A percentile compares a stretch with the other conserved stretches of the same genome.
phyloP scores from a whole-genome alignment of 768 basidiomycete genomes.

The Tephrocybe sp. region DNA sequence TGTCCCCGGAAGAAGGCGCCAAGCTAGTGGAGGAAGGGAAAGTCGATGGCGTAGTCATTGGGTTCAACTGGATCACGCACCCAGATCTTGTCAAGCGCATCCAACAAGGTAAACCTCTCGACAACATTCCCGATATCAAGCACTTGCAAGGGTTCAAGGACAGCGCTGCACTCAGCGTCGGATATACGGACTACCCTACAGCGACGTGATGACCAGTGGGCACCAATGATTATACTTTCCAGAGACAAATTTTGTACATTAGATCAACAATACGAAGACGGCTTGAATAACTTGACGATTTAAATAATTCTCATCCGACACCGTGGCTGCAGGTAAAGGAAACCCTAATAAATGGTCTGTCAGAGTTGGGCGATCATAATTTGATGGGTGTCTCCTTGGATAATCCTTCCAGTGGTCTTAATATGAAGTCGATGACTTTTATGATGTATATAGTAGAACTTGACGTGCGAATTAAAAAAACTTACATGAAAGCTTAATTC shows the following conservation, averaged over 20 bases:
- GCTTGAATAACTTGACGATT: no score
- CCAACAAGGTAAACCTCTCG: conserved; percentile 31
- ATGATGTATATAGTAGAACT: no score
- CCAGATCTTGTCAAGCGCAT: conserved; percentile 42
- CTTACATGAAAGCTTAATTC: background rate
- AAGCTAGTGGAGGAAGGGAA: conserved; percentile 32
- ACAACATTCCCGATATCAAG: conserved; percentile 28
- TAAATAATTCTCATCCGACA: no score
- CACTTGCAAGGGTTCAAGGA: conserved; percentile 27
- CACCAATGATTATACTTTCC: no score
- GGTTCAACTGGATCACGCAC: conserved; percentile 37
- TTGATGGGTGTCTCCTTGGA: no score
- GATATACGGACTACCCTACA: conserved; percentile 38
- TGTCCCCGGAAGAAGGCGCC: conserved; percentile 38
- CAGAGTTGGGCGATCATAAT: no score
- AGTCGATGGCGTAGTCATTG: conserved; percentile 37
- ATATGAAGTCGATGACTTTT: no score
- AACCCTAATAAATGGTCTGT: no score
- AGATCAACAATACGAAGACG: no score
- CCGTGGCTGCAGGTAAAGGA: no score
- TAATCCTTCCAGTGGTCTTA: no score
- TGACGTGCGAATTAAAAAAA: background rate
- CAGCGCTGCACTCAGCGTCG: conserved; percentile 24
- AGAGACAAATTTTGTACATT: no score
- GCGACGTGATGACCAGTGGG: conserved; percentile 24